Percentiles rank a stretch among this genome's conserved stretches.
Evolutionary conservation across 2,329 filamentous ascomycete species (phyloP).

Genomic region (Bipolaris zeicola): DNA sequence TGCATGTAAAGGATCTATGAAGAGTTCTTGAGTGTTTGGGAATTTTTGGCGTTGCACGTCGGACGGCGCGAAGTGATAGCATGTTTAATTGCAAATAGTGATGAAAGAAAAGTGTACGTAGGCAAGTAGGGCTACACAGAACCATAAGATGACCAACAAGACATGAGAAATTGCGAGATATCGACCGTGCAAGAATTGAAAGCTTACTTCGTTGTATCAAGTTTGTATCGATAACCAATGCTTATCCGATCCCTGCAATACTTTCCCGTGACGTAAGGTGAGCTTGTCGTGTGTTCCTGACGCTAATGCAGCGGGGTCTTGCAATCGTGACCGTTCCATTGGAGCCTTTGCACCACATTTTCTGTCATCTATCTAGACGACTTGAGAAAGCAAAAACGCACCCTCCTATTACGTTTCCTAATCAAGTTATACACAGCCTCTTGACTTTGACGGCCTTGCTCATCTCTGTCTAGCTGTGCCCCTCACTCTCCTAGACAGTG

Average conservation of each 20-base stretch:
- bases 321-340: background rate
- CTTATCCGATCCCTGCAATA: conserved; percentile 3
- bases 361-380: background rate
- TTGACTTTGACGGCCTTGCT: background rate
- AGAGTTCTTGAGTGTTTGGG: background rate
- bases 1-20: conserved; percentile 33
- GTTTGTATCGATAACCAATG: background rate
- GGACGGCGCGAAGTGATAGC: conserved; percentile 17
- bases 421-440: background rate
- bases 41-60: background rate
- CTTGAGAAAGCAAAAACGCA: background rate
- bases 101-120: no score
- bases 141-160: background rate
- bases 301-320: conserved; percentile 10
- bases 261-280: conserved; percentile 12
- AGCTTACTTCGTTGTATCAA: background rate
- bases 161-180: background rate
- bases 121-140: background rate
- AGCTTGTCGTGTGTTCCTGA: conserved; percentile 9
- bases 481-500: background rate
- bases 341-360: background rate
- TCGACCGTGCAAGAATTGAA: background rate
- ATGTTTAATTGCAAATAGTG: conserved; percentile 6
- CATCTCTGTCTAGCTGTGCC: background rate
- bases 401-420: background rate